A percentile compares a stretch with the other conserved stretches of the same genome.
These are phyloP conservation scores for Ambrosia hybrid DNA, from an alignment of 140 eudicot species.

Conservation along the genomic window DNA sequence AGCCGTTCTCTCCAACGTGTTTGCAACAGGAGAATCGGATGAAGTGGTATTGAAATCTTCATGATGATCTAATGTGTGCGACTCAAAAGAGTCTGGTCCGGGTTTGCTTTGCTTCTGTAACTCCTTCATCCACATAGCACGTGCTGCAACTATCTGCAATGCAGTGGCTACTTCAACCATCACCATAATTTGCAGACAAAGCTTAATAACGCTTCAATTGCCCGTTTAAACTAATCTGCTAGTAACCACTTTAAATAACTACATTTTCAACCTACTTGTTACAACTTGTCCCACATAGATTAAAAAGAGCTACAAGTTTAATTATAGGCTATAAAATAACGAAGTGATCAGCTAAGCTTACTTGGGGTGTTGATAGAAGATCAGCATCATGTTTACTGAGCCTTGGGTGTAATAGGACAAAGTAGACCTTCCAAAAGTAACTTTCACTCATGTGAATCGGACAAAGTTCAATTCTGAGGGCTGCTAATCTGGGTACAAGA, in stretches of 20 bases:
- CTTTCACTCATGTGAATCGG: slow-evolving; percentile 80
- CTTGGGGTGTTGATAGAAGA: slow-evolving; percentile 76
- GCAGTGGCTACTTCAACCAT: not conserved
- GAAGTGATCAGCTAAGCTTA: slow-evolving; percentile 12
- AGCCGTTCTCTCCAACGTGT: not conserved
- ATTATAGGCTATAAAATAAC: not conserved
- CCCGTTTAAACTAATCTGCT: not conserved
- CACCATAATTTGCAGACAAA: not conserved
- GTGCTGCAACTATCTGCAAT: slow-evolving; percentile 66
- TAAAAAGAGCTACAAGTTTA: not conserved
- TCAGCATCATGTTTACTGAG: slow-evolving; percentile 68
- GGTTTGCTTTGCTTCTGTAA: slow-evolving; percentile 59
- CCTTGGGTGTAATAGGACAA: slow-evolving; percentile 79
- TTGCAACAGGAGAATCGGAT: slow-evolving; percentile 34
- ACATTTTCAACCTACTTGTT: slow-evolving; percentile 1
- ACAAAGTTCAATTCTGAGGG: slow-evolving; percentile 85
- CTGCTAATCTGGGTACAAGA: slow-evolving; percentile 76
- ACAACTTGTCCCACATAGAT: not conserved
- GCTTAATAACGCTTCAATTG: not conserved
- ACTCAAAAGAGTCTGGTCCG: slow-evolving; percentile 31
- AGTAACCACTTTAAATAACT: not conserved
- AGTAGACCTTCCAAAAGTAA: slow-evolving; percentile 91
- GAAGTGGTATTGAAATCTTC: slow-evolving; percentile 37
- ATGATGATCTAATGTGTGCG: slow-evolving; percentile 28
- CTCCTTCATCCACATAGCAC: slow-evolving; percentile 85